Evolutionary conservation across 352 stramenopile species (phyloP), one percentile per base, ranked within the genome.

Genomic region (Globisporangium cylindrosporum): DNA sequence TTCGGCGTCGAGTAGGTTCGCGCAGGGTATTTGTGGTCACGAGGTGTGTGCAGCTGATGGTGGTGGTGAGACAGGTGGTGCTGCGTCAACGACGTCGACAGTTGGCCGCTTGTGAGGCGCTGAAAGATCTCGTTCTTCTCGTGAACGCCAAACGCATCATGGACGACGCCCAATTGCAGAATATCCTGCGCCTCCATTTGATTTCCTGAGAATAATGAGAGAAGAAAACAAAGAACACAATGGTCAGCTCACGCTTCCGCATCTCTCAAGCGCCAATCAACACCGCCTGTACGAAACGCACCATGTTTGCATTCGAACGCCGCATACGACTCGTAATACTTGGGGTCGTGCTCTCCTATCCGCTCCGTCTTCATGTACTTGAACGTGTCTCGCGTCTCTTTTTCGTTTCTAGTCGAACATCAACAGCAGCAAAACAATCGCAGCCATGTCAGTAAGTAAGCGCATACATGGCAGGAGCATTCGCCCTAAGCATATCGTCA

Each of bases 241-340:
- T 20, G 18, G 43, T 51, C 43, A 51, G 43, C 18, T 51, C 43
- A 20, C 43, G 43, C n/a, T 51, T 51, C 18, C 18, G 1, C 43
- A 22, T 4, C 18, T 51, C 43, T 22, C 43, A 51, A 51, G 43
- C 18, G 4, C 27, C 14, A n/a, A 49, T 49, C 41, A 51, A 43
- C 3, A 15, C 10, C 48, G 29, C n/a, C 6, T 10, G 18, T 9
- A 51, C 15, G 41, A 51, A 51, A 70, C 67, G 27, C 38, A 82
- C 75, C 78, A 32, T 78, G 62, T 9, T 65, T 32, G 36, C 74
- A 83, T 64, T 93, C 84, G 56, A 93, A 91, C 15, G 77, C 78
- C 10, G 84, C 84, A 51, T 89, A 86, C 61, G 87, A 75, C 54
- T 90, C 79, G 67, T 93, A 93, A 34, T 81, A 78, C 55, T 81